These are phyloP conservation scores for Balansia obtecta DNA, from an alignment of 2,329 filamentous ascomycete species.

Conservation along the genomic window DNA sequence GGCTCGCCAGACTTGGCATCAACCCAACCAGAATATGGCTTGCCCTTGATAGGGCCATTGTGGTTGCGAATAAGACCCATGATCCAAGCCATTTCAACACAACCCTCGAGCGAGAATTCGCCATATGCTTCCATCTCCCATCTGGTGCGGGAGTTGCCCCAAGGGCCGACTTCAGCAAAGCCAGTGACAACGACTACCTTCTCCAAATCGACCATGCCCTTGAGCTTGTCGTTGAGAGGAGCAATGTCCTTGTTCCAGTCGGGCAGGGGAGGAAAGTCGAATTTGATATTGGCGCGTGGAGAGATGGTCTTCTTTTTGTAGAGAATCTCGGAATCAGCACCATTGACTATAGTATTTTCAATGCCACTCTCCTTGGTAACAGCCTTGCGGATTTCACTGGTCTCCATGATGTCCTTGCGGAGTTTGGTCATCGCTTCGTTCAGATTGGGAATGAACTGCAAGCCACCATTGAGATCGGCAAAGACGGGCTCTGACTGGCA, in stretches of 20 bases:
- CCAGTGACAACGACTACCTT: slow-evolving; percentile 97
- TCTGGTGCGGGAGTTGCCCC: slow-evolving; percentile 94
- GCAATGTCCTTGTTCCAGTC: slow-evolving; percentile 87
- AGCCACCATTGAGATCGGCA: slow-evolving; percentile 91
- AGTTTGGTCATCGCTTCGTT: slow-evolving; percentile 90
- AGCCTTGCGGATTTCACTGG: slow-evolving; percentile 81
- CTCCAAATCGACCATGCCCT: slow-evolving; percentile 97
- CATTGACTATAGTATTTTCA: slow-evolving; percentile 95
- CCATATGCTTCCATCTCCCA: slow-evolving; percentile 99
- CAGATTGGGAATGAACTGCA: slow-evolving; percentile 93
- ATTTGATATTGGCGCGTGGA: slow-evolving; percentile 95
- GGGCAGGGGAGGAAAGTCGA: slow-evolving; percentile 81
- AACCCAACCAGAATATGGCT: slow-evolving; percentile 94
- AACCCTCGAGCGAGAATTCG: slow-evolving; percentile 93
- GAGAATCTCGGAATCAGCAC: slow-evolving; percentile 78
- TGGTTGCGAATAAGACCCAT: slow-evolving; percentile 99
- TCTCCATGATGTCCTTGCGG: slow-evolving; percentile 89
- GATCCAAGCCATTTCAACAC: slow-evolving; percentile 99
- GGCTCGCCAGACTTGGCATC: slow-evolving; percentile 89
- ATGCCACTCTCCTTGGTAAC: slow-evolving; percentile 93
- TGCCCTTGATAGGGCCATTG: slow-evolving; percentile 90
- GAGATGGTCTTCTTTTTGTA: slow-evolving; percentile 93
- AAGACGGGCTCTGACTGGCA: slow-evolving; percentile 94
- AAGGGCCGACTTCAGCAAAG: slow-evolving; percentile 90
- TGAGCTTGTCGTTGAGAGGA: slow-evolving; percentile 75